Percentiles rank a stretch among this genome's conserved stretches.
Evolutionary conservation across 352 stramenopile species (phyloP).

Genomic region (Phytophthora cryptogea): DNA sequence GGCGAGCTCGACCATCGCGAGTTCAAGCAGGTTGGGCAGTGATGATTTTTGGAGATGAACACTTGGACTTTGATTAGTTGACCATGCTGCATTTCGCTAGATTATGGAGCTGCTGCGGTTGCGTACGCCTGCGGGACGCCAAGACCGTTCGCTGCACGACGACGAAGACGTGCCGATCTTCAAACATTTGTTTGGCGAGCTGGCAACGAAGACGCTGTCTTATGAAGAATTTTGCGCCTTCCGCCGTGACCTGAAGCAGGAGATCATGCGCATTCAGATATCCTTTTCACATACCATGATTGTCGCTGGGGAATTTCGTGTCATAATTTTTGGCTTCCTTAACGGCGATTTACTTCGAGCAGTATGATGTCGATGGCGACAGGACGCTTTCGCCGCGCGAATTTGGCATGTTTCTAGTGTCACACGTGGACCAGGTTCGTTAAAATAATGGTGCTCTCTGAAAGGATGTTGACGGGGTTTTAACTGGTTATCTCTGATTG

Average conservation of each 20-base stretch:
- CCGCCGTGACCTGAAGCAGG: slow-evolving; percentile 69
- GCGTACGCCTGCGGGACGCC: slow-evolving; percentile 75
- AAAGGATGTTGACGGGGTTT: not conserved
- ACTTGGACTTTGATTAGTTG: not conserved
- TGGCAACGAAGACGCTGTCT: slow-evolving; percentile 78
- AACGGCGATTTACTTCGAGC: slow-evolving; percentile 82
- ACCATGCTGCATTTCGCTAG: slow-evolving; percentile 30
- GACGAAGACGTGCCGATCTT: slow-evolving; percentile 83
- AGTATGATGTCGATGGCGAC: slow-evolving; percentile 87
- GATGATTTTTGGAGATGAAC: not conserved
- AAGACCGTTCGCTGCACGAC: slow-evolving; percentile 79
- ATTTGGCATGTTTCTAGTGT: slow-evolving; percentile 89
- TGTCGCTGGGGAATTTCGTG: not conserved
- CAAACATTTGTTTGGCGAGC: slow-evolving; percentile 85
- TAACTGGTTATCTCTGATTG: not conserved
- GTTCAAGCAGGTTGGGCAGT: slow-evolving; percentile 70
- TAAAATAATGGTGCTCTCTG: not conserved
- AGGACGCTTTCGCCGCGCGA: slow-evolving; percentile 80
- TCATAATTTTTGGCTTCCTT: slow-evolving; percentile 37
- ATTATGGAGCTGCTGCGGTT: slow-evolving; percentile 86
- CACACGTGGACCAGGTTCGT: slow-evolving; percentile 79
- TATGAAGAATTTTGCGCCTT: slow-evolving; percentile 85
- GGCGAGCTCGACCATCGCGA: slow-evolving; percentile 81
- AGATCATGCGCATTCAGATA: slow-evolving; percentile 92
- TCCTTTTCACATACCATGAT: slow-evolving; percentile 47